Evolutionary conservation across 129 eudicot species (phyloP).

Genomic region (Sambucus nigra): DNA sequence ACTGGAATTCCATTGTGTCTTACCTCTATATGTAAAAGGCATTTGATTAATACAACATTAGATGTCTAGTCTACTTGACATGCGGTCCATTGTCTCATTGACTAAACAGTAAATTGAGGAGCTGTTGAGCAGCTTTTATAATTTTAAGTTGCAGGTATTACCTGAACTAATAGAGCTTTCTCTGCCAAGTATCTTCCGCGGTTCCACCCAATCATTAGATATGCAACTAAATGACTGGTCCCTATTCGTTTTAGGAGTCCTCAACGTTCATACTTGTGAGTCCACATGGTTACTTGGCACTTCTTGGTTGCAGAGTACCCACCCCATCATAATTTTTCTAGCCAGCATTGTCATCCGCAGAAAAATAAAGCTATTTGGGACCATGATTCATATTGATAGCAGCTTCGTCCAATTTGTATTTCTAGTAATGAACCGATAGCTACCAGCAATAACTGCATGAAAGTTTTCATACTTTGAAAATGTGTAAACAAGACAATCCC

Average conservation of each 20-base stretch:
- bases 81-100: background rate
- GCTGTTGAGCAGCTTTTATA: background rate
- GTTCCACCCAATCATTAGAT: background rate
- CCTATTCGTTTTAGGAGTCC: background rate
- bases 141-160: background rate
- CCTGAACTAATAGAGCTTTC: background rate
- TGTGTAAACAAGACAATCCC: too few species aligned
- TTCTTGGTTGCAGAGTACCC: too few species aligned
- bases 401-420: constrained; percentile 2
- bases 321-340: background rate
- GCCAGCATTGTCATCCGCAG: background rate
- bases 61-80: too few species aligned
- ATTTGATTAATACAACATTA: too few species aligned
- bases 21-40: too few species aligned
- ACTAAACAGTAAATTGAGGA: background rate
- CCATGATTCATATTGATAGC: background rate
- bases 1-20: too few species aligned
- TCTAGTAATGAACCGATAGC: background rate
- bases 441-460: too few species aligned
- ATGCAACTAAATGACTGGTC: background rate
- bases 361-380: background rate
- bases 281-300: too few species aligned
- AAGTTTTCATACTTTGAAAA: too few species aligned
- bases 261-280: background rate
- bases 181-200: background rate